Percentiles rank a stretch among this genome's conserved stretches.
These are phyloP conservation scores for Hemisphaericaspora lyxosophila DNA, from an alignment of 1,139 yeast species.

Conservation along the genomic window DNA sequence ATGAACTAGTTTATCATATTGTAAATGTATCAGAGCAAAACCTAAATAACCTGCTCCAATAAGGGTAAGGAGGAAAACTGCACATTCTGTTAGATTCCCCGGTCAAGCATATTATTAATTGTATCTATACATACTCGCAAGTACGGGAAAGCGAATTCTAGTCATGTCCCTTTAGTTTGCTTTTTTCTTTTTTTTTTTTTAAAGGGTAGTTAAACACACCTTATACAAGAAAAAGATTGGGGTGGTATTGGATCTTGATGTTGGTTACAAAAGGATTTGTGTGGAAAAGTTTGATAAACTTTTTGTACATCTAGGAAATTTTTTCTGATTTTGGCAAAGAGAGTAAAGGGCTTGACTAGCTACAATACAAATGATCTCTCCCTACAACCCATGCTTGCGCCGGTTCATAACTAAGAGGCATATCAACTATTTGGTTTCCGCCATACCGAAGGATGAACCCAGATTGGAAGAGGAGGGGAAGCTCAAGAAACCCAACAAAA, in stretches of 20 bases:
- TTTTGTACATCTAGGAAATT: constrained; percentile 1
- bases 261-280: too few species aligned
- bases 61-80: constrained; percentile 30
- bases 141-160: constrained; percentile 25
- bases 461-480: not conserved
- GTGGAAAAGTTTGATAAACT: too few species aligned
- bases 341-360: too few species aligned
- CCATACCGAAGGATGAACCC: constrained; percentile 2
- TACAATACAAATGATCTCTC: not conserved
- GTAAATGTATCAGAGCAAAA: constrained; percentile 46
- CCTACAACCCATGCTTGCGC: not conserved
- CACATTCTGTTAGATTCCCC: constrained; percentile 11
- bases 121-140: constrained; percentile 28
- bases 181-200: too few species aligned
- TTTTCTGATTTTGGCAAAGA: not conserved
- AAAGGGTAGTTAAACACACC: too few species aligned
- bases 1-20: constrained; percentile 57
- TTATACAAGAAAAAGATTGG: too few species aligned
- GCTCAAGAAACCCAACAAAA: constrained; percentile 6
- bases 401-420: not conserved
- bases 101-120: too few species aligned
- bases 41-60: constrained; percentile 47
- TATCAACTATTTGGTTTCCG: constrained; percentile 4
- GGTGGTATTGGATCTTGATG: too few species aligned
- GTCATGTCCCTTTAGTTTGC: too few species aligned